These are phyloP conservation scores for Durio zibethinus DNA, from an alignment of 345 rosid genomes.

Conservation along the genomic window DNA sequence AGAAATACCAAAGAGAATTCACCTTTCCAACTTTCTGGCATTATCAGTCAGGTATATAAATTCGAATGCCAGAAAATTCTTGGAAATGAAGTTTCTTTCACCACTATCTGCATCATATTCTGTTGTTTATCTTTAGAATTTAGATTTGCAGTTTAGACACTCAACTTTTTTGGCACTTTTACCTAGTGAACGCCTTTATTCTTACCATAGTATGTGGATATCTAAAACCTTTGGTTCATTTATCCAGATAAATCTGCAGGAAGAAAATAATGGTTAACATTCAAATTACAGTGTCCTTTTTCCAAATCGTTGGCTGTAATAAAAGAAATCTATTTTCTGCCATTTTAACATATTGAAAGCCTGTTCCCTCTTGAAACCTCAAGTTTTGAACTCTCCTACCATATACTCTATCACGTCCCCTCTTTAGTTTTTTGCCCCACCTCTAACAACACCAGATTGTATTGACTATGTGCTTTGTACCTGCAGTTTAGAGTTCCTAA, in stretches of 20 bases:
- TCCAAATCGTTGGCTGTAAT: neutral
- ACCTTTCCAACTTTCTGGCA: constrained; percentile 18
- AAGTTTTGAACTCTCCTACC: neutral
- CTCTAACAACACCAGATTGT: neutral
- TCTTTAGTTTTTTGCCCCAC: neutral
- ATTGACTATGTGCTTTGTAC: neutral
- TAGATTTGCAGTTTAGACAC: neutral
- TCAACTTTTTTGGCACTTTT: neutral
- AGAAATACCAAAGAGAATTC: constrained; percentile 16
- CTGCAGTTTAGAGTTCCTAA: neutral
- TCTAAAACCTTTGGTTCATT: neutral
- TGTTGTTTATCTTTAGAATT: neutral
- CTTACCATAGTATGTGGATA: neutral
- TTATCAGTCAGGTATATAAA: constrained; percentile 31
- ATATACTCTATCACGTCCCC: neutral
- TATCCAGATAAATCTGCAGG: neutral
- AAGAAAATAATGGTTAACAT: neutral
- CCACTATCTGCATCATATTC: neutral
- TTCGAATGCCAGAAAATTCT: neutral
- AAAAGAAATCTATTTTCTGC: neutral
- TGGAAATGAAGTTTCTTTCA: neutral
- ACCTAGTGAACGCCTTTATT: neutral
- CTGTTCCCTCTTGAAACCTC: neutral
- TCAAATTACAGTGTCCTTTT: neutral
- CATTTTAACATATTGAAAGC: neutral